Evolutionary conservation across 192 early-diverging fungal genomes (phyloP).

Genomic region (Backusella parvicylindrica): DNA sequence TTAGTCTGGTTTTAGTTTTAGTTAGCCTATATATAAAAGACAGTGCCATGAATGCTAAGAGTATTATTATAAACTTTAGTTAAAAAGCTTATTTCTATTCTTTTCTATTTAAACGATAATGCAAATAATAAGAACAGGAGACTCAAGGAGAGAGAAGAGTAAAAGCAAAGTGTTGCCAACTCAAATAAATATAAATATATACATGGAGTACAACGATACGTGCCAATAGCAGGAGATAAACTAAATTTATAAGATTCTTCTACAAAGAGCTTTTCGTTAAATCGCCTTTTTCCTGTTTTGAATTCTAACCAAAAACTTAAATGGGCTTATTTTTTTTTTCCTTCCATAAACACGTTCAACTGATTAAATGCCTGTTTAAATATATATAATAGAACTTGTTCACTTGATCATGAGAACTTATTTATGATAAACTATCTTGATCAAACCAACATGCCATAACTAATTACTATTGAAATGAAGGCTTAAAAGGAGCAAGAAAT

Average conservation of each 20-base stretch:
- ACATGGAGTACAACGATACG: background rate
- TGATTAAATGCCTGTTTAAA: background rate
- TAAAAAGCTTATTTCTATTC: background rate
- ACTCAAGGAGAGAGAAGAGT: background rate
- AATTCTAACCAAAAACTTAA: background rate
- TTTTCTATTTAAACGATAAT: background rate
- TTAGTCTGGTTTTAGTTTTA: background rate
- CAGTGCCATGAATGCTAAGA: background rate
- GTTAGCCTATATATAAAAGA: background rate
- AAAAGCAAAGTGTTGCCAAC: background rate
- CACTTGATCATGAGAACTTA: background rate
- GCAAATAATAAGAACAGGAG: background rate
- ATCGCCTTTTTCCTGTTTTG: constrained; percentile 5
- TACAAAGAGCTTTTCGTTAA: background rate
- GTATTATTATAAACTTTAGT: background rate
- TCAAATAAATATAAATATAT: background rate
- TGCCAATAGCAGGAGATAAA: background rate
- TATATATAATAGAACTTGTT: background rate
- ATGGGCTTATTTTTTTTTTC: background rate
- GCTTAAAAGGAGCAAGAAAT: background rate
- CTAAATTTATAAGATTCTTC: background rate
- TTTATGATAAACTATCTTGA: background rate
- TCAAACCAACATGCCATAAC: background rate
- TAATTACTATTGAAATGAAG: background rate
- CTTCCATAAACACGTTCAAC: background rate